Base-by-base conservation (phyloP, 176 grass and related monocot genomes). In the Eragrostis nindensis region DNA sequence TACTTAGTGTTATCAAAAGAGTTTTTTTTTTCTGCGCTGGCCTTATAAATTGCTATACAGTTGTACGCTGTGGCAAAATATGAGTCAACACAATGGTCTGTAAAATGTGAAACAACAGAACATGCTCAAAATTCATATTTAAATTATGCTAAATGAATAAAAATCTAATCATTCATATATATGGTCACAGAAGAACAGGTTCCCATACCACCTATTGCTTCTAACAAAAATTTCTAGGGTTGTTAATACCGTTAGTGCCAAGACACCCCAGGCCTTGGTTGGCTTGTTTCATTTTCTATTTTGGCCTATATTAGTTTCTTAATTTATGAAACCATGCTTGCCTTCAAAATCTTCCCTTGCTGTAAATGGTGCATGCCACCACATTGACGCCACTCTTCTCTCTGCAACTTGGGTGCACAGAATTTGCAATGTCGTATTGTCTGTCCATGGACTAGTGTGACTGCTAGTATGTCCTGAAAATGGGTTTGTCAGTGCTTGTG, bases 201-300 rank as follows among this genome's bases (percentile, higher is more conserved):
- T 74, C 36, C 43, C 3, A 15, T 52, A 14, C 16, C n/a, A 74
- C 71, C 32, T 41, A 40, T 66, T 53, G 32, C 32, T 36, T 73
- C 63, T 15, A 30, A 47, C 7, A 30, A 17, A 27, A 50, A 71
- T 55, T 10, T 43, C 21, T n/a, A 44, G 9, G 1, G 21, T 25
- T n/a, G n/a, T n/a, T 46, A n/a, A 46, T 46, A 46, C 42, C 66
- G n/a, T 48, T 71, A 17, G 22, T 30, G 44, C 15, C 44, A 43
- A 70, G 16, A 27, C 47, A 73, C 53, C 26, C 47, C 48, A 73
- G 49, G 11, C 5, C 39, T 44, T 27, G 11, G 53, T 55, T 6
- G 48, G 50, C 64, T 80, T 56, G 77, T 64, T 80, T 9, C 22
- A 69, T 5, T 70, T 60, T 41, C 16, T 80, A 70, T 39, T 9